A percentile compares a stretch with the other conserved stretches of the same genome.
Evolutionary conservation across 2,329 filamentous ascomycete genomes (phyloP).

Genomic region (Plectosphaerella sp.): DNA sequence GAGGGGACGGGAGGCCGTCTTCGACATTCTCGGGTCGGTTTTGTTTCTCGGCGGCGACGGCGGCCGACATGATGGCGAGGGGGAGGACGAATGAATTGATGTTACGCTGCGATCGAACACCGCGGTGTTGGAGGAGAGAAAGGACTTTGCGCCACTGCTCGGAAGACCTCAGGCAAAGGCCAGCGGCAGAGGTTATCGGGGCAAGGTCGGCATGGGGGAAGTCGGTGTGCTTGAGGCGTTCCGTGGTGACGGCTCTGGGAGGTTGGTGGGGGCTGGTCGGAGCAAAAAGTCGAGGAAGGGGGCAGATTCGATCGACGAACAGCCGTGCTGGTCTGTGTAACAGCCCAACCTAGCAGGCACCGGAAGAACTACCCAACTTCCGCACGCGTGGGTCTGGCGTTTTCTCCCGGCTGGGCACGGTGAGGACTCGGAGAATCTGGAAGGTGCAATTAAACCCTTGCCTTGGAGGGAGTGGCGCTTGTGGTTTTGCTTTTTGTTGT

Average conservation of each 20-base stretch:
- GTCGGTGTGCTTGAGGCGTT: not conserved
- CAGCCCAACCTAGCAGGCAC: constrained; percentile 1
- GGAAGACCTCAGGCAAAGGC: constrained; percentile 2
- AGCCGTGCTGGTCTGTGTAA: not conserved
- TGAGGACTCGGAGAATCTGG: not conserved
- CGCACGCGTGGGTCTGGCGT: not conserved
- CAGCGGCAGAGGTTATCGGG: constrained; percentile 1
- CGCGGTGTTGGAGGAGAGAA: not conserved
- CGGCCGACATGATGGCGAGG: constrained; percentile 1
- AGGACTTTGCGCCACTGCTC: not conserved
- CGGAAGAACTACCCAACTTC: constrained; percentile 4
- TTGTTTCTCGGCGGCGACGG: not conserved
- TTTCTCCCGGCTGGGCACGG: not conserved
- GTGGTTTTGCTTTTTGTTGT: not conserved
- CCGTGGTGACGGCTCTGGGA: not conserved
- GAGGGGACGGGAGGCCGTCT: not conserved
- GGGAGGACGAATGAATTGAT: not conserved
- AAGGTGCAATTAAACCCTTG: not conserved
- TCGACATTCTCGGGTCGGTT: not conserved
- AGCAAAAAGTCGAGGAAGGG: not conserved
- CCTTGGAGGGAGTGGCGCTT: not conserved
- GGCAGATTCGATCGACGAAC: not conserved
- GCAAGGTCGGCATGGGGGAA: not conserved
- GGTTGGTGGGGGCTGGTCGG: not conserved
- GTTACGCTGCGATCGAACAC: not conserved